A percentile compares a stretch with the other conserved stretches of the same genome.
Evolutionary conservation across 2,329 filamentous ascomycete genomes (phyloP).

Genomic region (Nothophoma quercina): DNA sequence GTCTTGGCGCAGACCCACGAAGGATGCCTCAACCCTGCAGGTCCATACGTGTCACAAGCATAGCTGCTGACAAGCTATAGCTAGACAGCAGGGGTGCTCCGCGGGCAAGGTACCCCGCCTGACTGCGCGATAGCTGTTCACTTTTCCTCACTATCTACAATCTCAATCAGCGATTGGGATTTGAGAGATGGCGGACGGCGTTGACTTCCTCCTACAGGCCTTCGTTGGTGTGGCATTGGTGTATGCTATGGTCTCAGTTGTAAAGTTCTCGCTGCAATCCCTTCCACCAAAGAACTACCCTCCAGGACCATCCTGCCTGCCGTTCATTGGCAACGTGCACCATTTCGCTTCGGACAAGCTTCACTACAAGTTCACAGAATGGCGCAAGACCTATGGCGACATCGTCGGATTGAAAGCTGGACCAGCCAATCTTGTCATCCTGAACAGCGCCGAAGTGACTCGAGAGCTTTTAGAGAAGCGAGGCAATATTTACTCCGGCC

Average conservation of each 20-base stretch:
- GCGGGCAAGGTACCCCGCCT: neutral
- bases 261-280: slow-evolving; percentile 2
- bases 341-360: slow-evolving; percentile 33
- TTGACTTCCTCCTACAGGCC: neutral
- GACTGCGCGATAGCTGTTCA: neutral
- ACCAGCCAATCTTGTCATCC: slow-evolving; percentile 43
- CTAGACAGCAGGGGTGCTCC: neutral
- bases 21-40: neutral
- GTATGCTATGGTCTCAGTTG: neutral
- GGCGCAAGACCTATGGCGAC: slow-evolving; percentile 46
- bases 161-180: too few relatives aligned
- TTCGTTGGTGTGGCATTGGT: neutral
- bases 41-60: neutral
- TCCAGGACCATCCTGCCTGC: slow-evolving; percentile 39
- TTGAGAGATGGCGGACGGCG: neutral
- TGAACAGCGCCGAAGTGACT: slow-evolving; percentile 58
- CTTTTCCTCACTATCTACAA: too few relatives aligned
- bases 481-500: slow-evolving; percentile 58
- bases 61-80: neutral
- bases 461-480: slow-evolving; percentile 62
- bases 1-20: neutral
- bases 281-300: slow-evolving; percentile 24
- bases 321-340: slow-evolving; percentile 45
- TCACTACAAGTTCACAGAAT: slow-evolving; percentile 40
- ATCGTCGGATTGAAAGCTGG: slow-evolving; percentile 45